These are phyloP conservation scores for Kwoniella sp. DNA, from an alignment of 768 basidiomycete species.

Conservation along the genomic window DNA sequence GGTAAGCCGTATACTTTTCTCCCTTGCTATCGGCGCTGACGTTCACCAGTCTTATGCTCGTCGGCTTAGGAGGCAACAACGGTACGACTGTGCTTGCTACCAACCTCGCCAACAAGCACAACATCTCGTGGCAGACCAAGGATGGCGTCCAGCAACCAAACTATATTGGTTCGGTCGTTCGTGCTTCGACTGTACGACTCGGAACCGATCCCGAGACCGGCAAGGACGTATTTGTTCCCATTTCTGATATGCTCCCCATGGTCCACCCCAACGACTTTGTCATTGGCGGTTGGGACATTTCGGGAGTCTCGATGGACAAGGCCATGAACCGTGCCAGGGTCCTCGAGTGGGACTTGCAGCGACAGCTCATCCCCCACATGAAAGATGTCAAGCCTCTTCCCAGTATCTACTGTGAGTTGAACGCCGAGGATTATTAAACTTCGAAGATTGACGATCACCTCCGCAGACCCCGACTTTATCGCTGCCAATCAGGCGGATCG, in stretches of 20 bases:
- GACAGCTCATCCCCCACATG: conserved; percentile 86
- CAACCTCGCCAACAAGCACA: conserved; percentile 90
- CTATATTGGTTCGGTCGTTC: conserved; percentile 93
- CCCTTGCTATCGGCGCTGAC: neutral
- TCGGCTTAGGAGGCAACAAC: conserved; percentile 96
- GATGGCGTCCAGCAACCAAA: conserved; percentile 86
- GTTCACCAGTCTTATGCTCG: conserved; percentile 76
- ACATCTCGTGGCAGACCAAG: conserved; percentile 93
- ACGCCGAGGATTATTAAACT: neutral
- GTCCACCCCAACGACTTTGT: conserved; percentile 97
- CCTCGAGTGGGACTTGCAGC: conserved; percentile 92
- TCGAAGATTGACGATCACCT: neutral
- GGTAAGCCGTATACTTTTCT: conserved; percentile 58
- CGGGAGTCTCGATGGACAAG: conserved; percentile 72
- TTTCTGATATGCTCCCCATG: conserved; percentile 92
- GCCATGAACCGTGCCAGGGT: conserved; percentile 92
- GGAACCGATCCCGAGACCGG: conserved; percentile 73
- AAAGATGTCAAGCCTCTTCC: conserved; percentile 75
- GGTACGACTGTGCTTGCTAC: conserved; percentile 90
- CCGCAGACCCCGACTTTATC: conserved; percentile 82
- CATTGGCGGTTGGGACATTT: conserved; percentile 98
- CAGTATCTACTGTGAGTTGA: conserved; percentile 65
- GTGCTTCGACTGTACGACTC: conserved; percentile 89
- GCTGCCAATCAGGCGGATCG: conserved; percentile 95
- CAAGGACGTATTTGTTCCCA: conserved; percentile 86